phyloP scores from a whole-genome alignment of 305 asterid species.

The Ilex paraguariensis region DNA sequence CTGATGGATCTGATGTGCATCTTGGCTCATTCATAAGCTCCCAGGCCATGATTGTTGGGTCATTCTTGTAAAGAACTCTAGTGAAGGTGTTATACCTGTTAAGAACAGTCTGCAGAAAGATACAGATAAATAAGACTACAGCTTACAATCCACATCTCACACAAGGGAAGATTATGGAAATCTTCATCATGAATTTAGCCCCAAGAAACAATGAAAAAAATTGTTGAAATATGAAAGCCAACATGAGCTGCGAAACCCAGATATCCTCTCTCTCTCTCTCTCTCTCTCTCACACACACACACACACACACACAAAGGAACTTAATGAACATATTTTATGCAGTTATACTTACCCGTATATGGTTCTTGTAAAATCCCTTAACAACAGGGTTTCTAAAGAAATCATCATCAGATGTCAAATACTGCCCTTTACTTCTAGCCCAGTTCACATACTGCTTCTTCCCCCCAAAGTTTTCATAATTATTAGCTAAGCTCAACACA shows the following conservation, averaged over 20 bases:
- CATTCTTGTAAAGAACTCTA: conserved; percentile 71
- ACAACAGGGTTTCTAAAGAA: conserved; percentile 65
- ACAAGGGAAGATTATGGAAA: neutral
- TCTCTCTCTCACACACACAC: too few species aligned
- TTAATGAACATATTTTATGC: neutral
- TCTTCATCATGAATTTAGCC: neutral
- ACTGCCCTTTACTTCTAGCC: conserved; percentile 67
- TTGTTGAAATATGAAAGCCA: neutral
- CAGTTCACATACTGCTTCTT: conserved; percentile 86
- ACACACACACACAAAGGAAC: neutral
- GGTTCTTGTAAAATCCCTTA: conserved; percentile 70
- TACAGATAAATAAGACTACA: neutral
- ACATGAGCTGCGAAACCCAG: too few species aligned
- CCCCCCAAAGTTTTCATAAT: conserved; percentile 85
- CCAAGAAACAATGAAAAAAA: neutral
- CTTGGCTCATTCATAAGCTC: conserved; percentile 97
- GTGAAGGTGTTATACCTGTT: conserved; percentile 54
- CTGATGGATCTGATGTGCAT: conserved; percentile 83
- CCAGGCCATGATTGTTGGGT: conserved; percentile 98
- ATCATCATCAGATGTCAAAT: conserved; percentile 75
- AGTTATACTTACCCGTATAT: conserved; percentile 40
- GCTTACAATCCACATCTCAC: neutral
- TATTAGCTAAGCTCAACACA: conserved; percentile 68
- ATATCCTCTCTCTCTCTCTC: too few species aligned
- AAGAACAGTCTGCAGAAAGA: conserved; percentile 52